Evolutionary conservation across 129 eudicot species (phyloP).

Genomic region (Escallonia rubra): DNA sequence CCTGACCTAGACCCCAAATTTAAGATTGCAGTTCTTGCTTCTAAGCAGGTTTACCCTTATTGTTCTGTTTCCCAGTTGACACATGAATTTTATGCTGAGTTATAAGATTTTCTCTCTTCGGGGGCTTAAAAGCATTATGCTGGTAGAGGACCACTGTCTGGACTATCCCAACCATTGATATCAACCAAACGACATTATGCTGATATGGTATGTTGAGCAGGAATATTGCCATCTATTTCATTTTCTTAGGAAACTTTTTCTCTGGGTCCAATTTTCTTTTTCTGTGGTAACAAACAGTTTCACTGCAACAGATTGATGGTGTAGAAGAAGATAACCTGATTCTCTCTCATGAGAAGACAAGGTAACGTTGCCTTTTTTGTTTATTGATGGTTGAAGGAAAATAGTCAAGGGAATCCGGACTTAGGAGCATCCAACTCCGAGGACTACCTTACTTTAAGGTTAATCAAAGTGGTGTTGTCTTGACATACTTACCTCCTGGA

Average conservation of each 20-base stretch:
- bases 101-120: too few relatives aligned
- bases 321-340: slow-evolving; percentile 78
- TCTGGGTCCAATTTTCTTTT: neutral
- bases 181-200: slow-evolving; percentile 76
- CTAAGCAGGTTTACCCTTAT: slow-evolving; percentile 91
- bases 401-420: neutral
- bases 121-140: too few relatives aligned
- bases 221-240: too few relatives aligned
- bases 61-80: too few relatives aligned
- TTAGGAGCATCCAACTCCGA: slow-evolving; percentile 1
- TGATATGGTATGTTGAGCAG: slow-evolving; percentile 56
- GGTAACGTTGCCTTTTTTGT: slow-evolving; percentile 37
- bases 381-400: slow-evolving; percentile 5
- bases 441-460: neutral
- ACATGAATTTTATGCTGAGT: too few relatives aligned
- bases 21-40: slow-evolving; percentile 79
- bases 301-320: slow-evolving; percentile 63
- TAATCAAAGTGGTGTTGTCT: too few relatives aligned
- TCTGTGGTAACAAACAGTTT: slow-evolving; percentile 6
- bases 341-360: slow-evolving; percentile 77
- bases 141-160: too few relatives aligned
- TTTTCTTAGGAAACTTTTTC: neutral
- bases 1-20: slow-evolving; percentile 71
- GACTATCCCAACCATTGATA: slow-evolving; percentile 59
- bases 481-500: too few relatives aligned